Conservation (phyloP, 2,329 filamentous ascomycete species). For the Fusarium sp. region DNA sequence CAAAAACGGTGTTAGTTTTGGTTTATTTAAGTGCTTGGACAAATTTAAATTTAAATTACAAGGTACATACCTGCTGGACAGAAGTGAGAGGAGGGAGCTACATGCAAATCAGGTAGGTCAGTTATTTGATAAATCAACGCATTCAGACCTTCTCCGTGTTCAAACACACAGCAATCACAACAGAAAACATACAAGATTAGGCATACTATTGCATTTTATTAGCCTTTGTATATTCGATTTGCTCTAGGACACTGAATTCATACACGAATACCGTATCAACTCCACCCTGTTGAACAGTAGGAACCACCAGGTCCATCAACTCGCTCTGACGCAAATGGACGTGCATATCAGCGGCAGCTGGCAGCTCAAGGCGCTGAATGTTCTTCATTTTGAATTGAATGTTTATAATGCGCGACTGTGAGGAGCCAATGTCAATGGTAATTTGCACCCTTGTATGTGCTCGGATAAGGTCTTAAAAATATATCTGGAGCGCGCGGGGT, state of each 20-base stretch:
- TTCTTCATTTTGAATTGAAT: slow-evolving; percentile 37
- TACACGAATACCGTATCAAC: slow-evolving; percentile 72
- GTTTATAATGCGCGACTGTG: slow-evolving; percentile 1
- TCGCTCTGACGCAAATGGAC: slow-evolving; percentile 78
- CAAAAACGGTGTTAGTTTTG: neutral
- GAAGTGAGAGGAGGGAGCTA: slow-evolving; percentile 42
- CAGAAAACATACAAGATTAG: slow-evolving; percentile 66
- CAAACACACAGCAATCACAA: slow-evolving; percentile 13
- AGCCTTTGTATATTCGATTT: slow-evolving; percentile 34
- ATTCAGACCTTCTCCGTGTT: neutral
- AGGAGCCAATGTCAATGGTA: slow-evolving; percentile 3
- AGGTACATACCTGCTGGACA: slow-evolving; percentile 35
- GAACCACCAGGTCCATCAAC: slow-evolving; percentile 70
- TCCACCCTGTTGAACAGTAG: slow-evolving; percentile 69
- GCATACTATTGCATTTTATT: slow-evolving; percentile 58
- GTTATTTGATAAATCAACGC: neutral
- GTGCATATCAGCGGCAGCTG: slow-evolving; percentile 76
- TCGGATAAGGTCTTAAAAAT: slow-evolving; percentile 7
- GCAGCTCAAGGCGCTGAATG: slow-evolving; percentile 64
- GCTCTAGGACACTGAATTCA: slow-evolving; percentile 46
- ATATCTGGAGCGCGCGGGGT: slow-evolving; percentile 27
- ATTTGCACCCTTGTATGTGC: slow-evolving; percentile 13
- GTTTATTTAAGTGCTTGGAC: too few species aligned
- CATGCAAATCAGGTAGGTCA: slow-evolving; percentile 9
- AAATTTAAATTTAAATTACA: neutral